A percentile compares a stretch with the other conserved stretches of the same genome.
phyloP scores from a whole-genome alignment of 805 yeast species.

The Soucietia sequanensis region DNA sequence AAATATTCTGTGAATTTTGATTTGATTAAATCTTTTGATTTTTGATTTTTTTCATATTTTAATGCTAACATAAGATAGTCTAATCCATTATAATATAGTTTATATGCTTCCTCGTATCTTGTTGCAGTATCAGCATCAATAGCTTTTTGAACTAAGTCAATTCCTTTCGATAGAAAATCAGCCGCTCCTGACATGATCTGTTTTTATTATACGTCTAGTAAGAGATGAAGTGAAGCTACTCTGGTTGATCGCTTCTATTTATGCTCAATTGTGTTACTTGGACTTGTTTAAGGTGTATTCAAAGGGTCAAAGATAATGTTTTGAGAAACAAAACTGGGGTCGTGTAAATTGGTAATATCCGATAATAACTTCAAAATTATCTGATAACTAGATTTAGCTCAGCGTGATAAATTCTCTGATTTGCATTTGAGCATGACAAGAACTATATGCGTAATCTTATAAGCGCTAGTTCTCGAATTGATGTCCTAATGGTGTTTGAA shows the following conservation, averaged over 20 bases:
- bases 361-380: background rate
- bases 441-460: too few species aligned
- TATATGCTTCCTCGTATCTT: conserved; percentile 90
- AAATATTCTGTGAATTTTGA: conserved; percentile 89
- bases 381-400: too few species aligned
- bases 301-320: too few species aligned
- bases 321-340: background rate
- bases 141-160: conserved; percentile 90
- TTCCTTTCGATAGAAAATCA: conserved; percentile 91
- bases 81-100: conserved; percentile 85
- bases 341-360: background rate
- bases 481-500: too few species aligned
- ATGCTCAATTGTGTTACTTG: too few species aligned
- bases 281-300: too few species aligned
- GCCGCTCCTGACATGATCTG: conserved; percentile 26
- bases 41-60: conserved; percentile 87
- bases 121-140: conserved; percentile 91
- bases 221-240: too few species aligned
- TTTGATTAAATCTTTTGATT: conserved; percentile 83
- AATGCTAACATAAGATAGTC: conserved; percentile 95
- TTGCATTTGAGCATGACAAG: too few species aligned
- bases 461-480: too few species aligned
- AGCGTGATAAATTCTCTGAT: too few species aligned
- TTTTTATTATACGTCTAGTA: too few species aligned
- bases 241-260: too few species aligned